Conservation (phyloP, 306 rosid species). For the Alnus rubra region DNA sequence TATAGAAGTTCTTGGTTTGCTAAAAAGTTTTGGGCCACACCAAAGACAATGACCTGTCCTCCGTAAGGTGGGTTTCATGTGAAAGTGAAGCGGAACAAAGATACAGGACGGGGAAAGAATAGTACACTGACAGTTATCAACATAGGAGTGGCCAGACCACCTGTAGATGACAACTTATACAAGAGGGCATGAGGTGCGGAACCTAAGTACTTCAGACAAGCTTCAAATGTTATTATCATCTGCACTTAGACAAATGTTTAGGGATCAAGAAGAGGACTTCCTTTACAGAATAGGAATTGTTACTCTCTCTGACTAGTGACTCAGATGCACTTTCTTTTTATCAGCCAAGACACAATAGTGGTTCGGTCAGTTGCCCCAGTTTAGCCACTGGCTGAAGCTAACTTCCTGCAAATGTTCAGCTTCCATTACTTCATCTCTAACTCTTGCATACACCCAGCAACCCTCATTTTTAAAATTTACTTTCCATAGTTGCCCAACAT, state of each 20-base stretch:
- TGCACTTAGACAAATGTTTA: neutral
- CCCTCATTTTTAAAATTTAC: neutral
- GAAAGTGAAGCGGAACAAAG: neutral
- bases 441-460: neutral
- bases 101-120: neutral
- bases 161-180: neutral
- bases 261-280: neutral
- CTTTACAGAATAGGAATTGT: neutral
- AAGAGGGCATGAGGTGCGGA: neutral
- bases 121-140: neutral
- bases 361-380: neutral
- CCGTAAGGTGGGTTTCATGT: neutral
- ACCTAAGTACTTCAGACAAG: conserved; percentile 7
- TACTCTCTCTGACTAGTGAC: neutral
- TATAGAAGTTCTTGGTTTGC: neutral
- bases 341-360: neutral
- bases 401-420: neutral
- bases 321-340: neutral
- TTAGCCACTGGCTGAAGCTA: neutral
- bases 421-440: neutral
- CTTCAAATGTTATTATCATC: neutral
- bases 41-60: neutral
- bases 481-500: neutral
- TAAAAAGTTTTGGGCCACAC: neutral
- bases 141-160: neutral